Evolutionary conservation across 371 early-diverging fungal species (phyloP), one percentile per base, ranked within the genome.

Genomic region (Lichtheimia ornata): DNA sequence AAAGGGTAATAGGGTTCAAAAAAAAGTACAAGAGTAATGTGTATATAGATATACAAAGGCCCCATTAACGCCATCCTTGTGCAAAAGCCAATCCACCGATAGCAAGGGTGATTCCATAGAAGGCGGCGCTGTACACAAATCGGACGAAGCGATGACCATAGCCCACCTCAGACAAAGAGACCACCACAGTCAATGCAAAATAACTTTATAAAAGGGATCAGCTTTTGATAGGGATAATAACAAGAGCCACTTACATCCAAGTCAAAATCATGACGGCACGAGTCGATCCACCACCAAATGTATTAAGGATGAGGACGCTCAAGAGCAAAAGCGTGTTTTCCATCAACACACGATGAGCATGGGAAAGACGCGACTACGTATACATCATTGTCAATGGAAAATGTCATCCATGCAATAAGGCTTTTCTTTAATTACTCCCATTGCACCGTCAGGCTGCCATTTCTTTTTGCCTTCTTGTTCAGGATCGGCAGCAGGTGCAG

Each of bases 191-290:
- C 63, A 79, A 68, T 13, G 68, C 80, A 54, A 76, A 66, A 61
- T 65, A 79, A 15, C 59, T 59, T 3, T 44, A 1, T 3, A 11
- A 40, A 28, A 28, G 7, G 14, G 40, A 17, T 28, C 18, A 25
- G 28, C 9, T 28, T n/a, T 2, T 0, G 58, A n/a, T 35, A 11
- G 0, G 6, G 9, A 35, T 9, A 35, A 35, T 1, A 54, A 14
- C 12, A 24, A 22, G 22, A 22, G 2, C 22, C 22, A 25, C 49
- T 50, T 59, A 59, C 59, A 79, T 62, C 80, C 80, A 79, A 28
- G 77, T 55, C 35, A 79, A 47, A 47, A 79, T 72, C 77, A 76
- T 74, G 4, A 76, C 80, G 27, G 72, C 76, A 55, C 65, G 66
- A 25, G 69, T 72, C 47, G 74, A 74, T 20, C 68, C 77, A 60